Evolutionary conservation across 208 protist genomes (phyloP).

Genomic region (Crithidia thermophila): DNA sequence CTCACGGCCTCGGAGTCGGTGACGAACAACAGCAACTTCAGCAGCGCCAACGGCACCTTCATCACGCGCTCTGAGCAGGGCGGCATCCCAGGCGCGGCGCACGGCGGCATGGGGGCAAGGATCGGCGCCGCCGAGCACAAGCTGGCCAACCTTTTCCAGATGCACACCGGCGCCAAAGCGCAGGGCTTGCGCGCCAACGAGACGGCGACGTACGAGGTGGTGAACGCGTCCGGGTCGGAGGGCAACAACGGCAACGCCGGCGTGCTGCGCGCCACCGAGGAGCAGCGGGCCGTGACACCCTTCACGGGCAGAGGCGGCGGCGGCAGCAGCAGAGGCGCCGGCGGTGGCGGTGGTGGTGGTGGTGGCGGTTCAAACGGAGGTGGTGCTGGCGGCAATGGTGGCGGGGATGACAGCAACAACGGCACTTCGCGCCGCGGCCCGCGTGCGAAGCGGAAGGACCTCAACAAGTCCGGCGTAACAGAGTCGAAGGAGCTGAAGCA

Average conservation of each 20-base stretch:
- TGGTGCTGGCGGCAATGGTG: constrained; percentile 1
- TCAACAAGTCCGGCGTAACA: constrained; percentile 12
- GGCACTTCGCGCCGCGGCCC: background rate
- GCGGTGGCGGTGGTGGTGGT: constrained; percentile 38
- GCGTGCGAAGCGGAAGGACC: constrained; percentile 12
- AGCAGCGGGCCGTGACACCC: constrained; percentile 15
- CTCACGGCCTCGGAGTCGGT: constrained; percentile 30
- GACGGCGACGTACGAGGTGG: constrained; percentile 2
- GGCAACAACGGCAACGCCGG: constrained; percentile 6
- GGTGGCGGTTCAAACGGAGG: constrained; percentile 28
- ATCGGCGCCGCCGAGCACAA: constrained; percentile 19
- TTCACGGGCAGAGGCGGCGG: background rate
- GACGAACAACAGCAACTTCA: constrained; percentile 7
- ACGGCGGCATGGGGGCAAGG: constrained; percentile 1
- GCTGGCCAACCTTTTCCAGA: constrained; percentile 22
- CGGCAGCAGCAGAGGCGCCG: constrained; percentile 21
- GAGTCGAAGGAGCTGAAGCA: constrained; percentile 30
- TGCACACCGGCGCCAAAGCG: background rate
- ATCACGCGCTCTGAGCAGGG: constrained; percentile 15
- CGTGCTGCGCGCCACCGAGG: constrained; percentile 11
- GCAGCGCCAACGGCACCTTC: constrained; percentile 10
- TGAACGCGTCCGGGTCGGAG: background rate
- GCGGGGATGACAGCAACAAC: background rate
- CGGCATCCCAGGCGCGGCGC: constrained; percentile 11
- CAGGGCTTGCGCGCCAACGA: constrained; percentile 20